Evolutionary conservation across 129 eudicot species (phyloP), one percentile per base, ranked within the genome.

Genomic region (Gnaphalium uliginosum): DNA sequence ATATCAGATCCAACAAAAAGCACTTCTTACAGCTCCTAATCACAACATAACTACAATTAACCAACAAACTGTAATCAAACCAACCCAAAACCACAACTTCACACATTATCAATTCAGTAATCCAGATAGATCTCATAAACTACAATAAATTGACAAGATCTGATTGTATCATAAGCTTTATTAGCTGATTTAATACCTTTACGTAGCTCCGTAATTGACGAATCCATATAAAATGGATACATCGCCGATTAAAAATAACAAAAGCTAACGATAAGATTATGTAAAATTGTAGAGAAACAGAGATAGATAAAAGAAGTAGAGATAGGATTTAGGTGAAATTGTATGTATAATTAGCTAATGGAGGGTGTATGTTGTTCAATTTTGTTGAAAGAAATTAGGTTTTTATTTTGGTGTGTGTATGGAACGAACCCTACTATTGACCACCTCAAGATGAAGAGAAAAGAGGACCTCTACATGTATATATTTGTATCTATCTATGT

Each of bases 181-280:
- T 29, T 10, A 51, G 26, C 1, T 62, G 72, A 75, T 77, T 72
- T 70, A 4, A 13, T 70, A 89, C 97, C 96, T 89, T 83, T 79
- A 37, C 87, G 87, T 14, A 91, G 90, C 69, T 85, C 85, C 48
- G 68, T 43, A 64, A 77, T 75, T 13, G 88, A 84, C 71, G 81
- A 86, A 58, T 69, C 70, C 86, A 79, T 66, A 81, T 71, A 69
- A 39, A 81, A 86, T 75, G 74, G 85, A 89, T 83, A 83, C 92
- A 88, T 85, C 67, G 50, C 56, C 81, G 66, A 78, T 66, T 35
- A 32, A 2, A 67, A 63, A 46, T 57, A 17, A 66, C 14, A 77
- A 39, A 39, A 39, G 53, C 2, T 46, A 46, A 0, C 53, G 53
- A 46, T 46, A 46, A 46, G 53, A 46, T 46, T 46, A 46, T 46